Conservation (phyloP, 78 protist genomes). For the Emiliania huxleyi region DNA sequence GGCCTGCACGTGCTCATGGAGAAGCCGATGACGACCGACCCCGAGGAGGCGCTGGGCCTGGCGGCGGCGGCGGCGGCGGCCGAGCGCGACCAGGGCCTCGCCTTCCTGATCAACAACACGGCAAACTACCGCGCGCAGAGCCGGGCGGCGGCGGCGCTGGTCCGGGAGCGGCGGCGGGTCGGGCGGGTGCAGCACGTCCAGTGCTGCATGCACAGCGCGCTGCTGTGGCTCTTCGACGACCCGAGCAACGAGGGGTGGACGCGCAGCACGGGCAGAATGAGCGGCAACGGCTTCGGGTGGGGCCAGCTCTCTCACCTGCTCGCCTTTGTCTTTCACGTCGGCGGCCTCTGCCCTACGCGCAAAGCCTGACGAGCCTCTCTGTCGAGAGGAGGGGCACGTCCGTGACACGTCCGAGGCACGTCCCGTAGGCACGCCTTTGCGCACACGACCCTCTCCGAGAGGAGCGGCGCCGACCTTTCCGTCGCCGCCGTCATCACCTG, state of each 20-base stretch:
- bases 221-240: constrained; percentile 33
- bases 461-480: neutral
- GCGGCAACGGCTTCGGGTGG: constrained; percentile 29
- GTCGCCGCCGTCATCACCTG: constrained; percentile 7
- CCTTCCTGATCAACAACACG: constrained; percentile 17
- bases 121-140: neutral
- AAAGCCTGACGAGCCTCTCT: too few species aligned
- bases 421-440: neutral
- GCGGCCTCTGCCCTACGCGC: neutral
- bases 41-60: neutral
- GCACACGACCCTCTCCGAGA: neutral
- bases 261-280: neutral
- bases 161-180: neutral
- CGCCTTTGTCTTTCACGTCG: neutral
- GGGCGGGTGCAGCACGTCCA: neutral
- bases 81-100: neutral
- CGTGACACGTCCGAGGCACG: neutral
- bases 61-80: neutral
- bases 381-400: too few species aligned
- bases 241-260: neutral
- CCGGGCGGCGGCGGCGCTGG: neutral
- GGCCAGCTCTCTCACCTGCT: constrained; percentile 18
- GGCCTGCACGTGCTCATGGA: constrained; percentile 17
- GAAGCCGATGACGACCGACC: constrained; percentile 34
- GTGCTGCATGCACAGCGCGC: neutral